Percentiles rank a stretch among this genome's conserved stretches.
These are phyloP conservation scores for Colletotrichum orbiculare DNA, from an alignment of 2,329 filamentous ascomycete genomes.

Conservation along the genomic window DNA sequence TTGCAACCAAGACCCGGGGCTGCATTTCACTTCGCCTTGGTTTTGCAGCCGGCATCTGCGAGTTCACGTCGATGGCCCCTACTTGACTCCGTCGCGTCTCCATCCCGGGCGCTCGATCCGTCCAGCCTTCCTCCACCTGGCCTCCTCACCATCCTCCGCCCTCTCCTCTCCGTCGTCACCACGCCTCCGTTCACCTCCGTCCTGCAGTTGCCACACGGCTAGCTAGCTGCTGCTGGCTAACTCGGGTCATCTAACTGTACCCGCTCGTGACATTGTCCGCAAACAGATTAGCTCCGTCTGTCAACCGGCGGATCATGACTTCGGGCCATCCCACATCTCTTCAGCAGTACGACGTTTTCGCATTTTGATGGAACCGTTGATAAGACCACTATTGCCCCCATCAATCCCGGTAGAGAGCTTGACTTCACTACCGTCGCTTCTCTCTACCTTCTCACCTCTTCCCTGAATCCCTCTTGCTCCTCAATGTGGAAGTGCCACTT, in stretches of 20 bases:
- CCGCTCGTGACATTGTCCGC: conserved; percentile 39
- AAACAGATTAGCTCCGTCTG: conserved; percentile 38
- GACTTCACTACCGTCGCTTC: conserved; percentile 13
- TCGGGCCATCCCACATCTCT: conserved; percentile 34
- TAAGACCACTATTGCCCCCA: conserved; percentile 31
- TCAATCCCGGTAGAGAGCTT: conserved; percentile 8
- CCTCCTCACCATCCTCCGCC: conserved; percentile 18
- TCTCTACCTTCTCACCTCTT: conserved; percentile 7
- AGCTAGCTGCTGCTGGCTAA: conserved; percentile 28
- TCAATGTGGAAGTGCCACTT: conserved; percentile 34
- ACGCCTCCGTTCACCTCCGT: conserved; percentile 21
- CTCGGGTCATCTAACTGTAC: conserved; percentile 31
- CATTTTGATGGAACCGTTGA: conserved; percentile 34
- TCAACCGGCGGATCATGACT: conserved; percentile 38
- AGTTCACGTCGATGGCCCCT: conserved; percentile 26
- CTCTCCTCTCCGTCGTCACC: conserved; percentile 16
- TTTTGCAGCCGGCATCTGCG: conserved; percentile 30
- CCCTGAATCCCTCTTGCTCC: conserved; percentile 31
- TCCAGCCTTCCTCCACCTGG: conserved; percentile 19
- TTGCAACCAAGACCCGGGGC: conserved; percentile 22
- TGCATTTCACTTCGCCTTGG: conserved; percentile 27
- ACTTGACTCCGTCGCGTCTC: conserved; percentile 28
- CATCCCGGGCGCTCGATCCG: conserved; percentile 19
- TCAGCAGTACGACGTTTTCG: conserved; percentile 26
- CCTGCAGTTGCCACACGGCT: conserved; percentile 30